phyloP scores from a whole-genome alignment of 148 eudicot species.

The Silene conica region DNA sequence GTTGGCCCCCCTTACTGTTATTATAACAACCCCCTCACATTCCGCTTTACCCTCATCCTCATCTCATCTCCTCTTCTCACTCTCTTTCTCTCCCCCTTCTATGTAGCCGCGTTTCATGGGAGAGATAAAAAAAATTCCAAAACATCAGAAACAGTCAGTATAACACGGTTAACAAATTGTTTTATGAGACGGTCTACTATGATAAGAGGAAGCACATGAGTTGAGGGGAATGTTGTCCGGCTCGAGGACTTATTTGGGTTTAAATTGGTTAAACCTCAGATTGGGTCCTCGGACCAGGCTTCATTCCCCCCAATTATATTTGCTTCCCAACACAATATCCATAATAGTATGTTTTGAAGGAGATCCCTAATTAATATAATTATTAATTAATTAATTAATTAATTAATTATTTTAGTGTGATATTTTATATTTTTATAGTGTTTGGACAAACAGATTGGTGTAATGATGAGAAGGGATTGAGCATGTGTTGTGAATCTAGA shows the following conservation, averaged over 20 bases:
- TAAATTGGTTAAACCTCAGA: neutral
- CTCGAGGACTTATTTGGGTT: conserved; percentile 60
- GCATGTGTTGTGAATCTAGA: conserved; percentile 2
- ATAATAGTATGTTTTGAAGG: too few relatives aligned
- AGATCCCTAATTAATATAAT: too few relatives aligned
- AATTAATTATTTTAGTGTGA: too few relatives aligned
- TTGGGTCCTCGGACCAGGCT: conserved; percentile 55
- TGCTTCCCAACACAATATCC: too few relatives aligned
- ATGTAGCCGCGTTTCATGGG: conserved; percentile 42
- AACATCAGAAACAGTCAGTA: too few relatives aligned
- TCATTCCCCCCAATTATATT: conserved; percentile 52
- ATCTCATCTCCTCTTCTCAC: neutral
- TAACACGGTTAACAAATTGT: too few relatives aligned
- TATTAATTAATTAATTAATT: too few relatives aligned
- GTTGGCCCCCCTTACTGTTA: conserved; percentile 15
- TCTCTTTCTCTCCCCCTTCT: conserved; percentile 28
- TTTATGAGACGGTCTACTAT: too few relatives aligned
- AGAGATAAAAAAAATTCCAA: conserved; percentile 2
- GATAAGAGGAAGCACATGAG: conserved; percentile 27
- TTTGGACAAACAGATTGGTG: conserved; percentile 40
- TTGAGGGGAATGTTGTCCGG: conserved; percentile 91
- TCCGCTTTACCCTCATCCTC: conserved; percentile 26
- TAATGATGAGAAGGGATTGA: conserved; percentile 38
- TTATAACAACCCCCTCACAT: conserved; percentile 35
- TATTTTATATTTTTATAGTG: too few relatives aligned